Evolutionary conservation across 768 basidiomycete species (phyloP).

Genomic region (Termitomyces sp.): DNA sequence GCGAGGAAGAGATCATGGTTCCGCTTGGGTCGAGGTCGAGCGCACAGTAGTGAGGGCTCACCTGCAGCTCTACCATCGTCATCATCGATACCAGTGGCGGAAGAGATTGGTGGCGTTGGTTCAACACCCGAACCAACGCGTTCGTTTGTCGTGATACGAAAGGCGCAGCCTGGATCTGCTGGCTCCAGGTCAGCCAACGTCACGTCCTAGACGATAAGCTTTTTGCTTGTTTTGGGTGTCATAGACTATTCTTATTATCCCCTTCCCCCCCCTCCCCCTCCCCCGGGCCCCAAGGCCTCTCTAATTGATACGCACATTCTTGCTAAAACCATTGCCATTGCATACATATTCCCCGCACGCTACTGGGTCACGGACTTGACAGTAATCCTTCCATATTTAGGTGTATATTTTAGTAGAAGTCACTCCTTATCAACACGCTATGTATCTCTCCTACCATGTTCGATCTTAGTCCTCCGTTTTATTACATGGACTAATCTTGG

Average conservation of each 20-base stretch:
- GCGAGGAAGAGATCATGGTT: constrained; percentile 72
- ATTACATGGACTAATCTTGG: background rate
- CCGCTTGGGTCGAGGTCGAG: constrained; percentile 54
- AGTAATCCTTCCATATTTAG: constrained; percentile 6
- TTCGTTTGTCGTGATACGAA: constrained; percentile 73
- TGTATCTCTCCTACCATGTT: background rate
- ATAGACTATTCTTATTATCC: background rate
- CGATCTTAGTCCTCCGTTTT: background rate
- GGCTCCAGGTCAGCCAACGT: constrained; percentile 9
- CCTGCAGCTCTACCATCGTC: constrained; percentile 23
- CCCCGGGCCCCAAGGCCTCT: background rate
- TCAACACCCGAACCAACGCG: constrained; percentile 36
- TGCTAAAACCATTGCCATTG: background rate
- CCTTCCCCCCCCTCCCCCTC: no score
- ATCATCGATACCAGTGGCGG: constrained; percentile 25
- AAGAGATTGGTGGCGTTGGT: constrained; percentile 30
- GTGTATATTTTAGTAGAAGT: constrained; percentile 13
- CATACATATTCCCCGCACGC: background rate
- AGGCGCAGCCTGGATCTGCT: constrained; percentile 34
- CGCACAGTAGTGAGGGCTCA: constrained; percentile 54
- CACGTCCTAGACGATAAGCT: constrained; percentile 12
- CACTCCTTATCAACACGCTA: background rate
- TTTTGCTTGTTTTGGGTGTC: constrained; percentile 2
- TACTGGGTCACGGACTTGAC: constrained; percentile 10
- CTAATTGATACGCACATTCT: constrained; percentile 3